Percentiles rank a stretch among this genome's conserved stretches.
These are phyloP conservation scores for Rubia yunnanensis DNA, from an alignment of 257 asterid genomes.

Conservation along the genomic window DNA sequence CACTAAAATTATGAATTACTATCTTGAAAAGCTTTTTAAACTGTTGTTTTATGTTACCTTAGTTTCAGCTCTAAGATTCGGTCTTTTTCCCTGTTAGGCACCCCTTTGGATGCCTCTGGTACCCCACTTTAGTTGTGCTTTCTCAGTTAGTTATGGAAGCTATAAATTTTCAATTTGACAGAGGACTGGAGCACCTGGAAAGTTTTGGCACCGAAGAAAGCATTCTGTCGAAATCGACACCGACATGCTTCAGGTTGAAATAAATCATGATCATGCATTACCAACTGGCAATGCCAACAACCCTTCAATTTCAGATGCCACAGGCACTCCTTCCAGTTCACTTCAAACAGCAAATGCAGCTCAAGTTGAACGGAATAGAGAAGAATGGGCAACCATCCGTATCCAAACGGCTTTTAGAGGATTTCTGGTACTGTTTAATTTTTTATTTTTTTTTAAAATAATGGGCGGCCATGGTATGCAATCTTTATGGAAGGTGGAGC, in stretches of 20 bases:
- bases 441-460: background rate
- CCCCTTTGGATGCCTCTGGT: background rate
- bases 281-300: constrained; percentile 35
- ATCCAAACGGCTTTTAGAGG: constrained; percentile 95
- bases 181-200: constrained; percentile 58
- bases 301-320: constrained; percentile 43
- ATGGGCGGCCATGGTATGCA: background rate
- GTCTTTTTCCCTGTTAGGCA: background rate
- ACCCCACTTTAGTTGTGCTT: background rate
- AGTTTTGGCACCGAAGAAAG: constrained; percentile 72
- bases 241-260: constrained; percentile 40
- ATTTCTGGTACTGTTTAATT: constrained; percentile 55
- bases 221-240: constrained; percentile 67
- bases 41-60: background rate
- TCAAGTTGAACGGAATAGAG: constrained; percentile 40
- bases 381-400: constrained; percentile 83
- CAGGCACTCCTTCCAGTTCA: constrained; percentile 58
- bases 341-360: constrained; percentile 38
- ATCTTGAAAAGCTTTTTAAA: background rate
- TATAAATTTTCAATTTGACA: constrained; percentile 23
- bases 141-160: background rate
- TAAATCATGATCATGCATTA: constrained; percentile 30
- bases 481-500: background rate
- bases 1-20: background rate
- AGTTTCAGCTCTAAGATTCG: background rate